Base-by-base conservation (phyloP, 139 green algal species). In the Haematococcus lacustris region DNA sequence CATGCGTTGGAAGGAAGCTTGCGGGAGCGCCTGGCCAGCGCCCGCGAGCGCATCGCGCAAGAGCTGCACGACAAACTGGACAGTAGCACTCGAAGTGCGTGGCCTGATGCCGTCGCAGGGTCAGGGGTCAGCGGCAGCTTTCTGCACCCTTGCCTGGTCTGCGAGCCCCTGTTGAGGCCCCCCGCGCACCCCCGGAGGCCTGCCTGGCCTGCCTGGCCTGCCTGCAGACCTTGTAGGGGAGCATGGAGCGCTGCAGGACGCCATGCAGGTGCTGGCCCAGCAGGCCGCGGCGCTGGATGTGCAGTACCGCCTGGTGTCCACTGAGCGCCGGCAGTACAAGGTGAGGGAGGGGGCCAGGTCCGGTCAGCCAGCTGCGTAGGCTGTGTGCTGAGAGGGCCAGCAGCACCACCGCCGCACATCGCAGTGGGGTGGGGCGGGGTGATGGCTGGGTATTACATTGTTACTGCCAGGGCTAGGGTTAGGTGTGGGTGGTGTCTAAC, bases 221-320 rank as follows among this genome's bases (percentile, higher is more conserved):
- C n/a, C n/a, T n/a, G n/a, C n/a, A n/a, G n/a, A n/a, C 38, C 34
- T 69, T 35, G 63, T 69, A 37, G 7, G 30, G 6, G 61, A 80
- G 38, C 75, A 80, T 64, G 75, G 75, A 13, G 26, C 35, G 26
- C 75, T 80, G 37, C 75, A 80, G 75, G 75, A 79, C 3, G 57
- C 68, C 47, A 61, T 75, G 43, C 35, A 28, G 43, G 43, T 13
- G 35, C 38, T 76, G 68, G 51, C 75, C 25, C 34, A 61, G 30
- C 75, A 80, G 38, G 69, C 70, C 1, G 63, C 62, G 38, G 64
- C 51, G 7, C 75, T 80, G 75, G 75, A 80, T 50, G 35, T 69
- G 1, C 70, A 80, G 68, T 80, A 71, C 50, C 69, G 75, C 38
- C 32, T 28, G 33, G 60, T 80, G 50, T 61, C 68, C 43, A 72